Evolutionary conservation across 768 basidiomycete genomes (phyloP).

Genomic region (Mycena maculata): DNA sequence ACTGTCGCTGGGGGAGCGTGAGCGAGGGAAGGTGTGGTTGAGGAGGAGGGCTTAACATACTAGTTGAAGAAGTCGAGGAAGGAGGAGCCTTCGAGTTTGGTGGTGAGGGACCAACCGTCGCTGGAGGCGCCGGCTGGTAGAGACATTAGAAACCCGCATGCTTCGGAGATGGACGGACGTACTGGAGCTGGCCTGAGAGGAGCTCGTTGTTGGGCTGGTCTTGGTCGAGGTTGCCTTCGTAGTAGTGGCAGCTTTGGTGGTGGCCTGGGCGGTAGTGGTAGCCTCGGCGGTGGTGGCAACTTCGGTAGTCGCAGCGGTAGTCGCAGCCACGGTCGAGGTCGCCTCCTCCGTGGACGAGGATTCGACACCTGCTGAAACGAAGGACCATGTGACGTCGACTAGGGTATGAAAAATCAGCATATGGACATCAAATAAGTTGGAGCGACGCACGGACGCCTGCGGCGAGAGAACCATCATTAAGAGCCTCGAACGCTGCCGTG

Average conservation of each 20-base stretch:
- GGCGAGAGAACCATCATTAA: conserved; percentile 30
- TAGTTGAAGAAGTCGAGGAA: conserved; percentile 38
- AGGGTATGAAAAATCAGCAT: background rate
- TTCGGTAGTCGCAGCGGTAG: background rate
- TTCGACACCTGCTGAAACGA: conserved; percentile 21
- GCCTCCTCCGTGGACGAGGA: background rate
- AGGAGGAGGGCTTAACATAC: conserved; percentile 2
- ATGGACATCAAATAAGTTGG: background rate
- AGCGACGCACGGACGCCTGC: conserved; percentile 30
- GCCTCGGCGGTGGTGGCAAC: background rate
- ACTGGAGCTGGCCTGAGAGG: conserved; percentile 17
- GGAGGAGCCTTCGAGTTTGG: conserved; percentile 26
- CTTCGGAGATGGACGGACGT: background rate
- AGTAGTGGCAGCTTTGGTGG: conserved; percentile 18
- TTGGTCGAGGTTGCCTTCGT: conserved; percentile 7
- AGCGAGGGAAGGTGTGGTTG: background rate
- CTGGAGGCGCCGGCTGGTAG: conserved; percentile 25
- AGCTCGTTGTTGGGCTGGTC: conserved; percentile 1
- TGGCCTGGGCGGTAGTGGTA: background rate
- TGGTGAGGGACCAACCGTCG: conserved; percentile 31
- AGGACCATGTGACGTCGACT: conserved; percentile 36
- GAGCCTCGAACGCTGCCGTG: conserved; percentile 32
- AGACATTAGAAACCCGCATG: background rate
- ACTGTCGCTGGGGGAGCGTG: conserved; percentile 13
- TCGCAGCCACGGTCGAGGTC: background rate